Evolutionary conservation across 31 red algal species (phyloP).

Genomic region (Odonthalia washingtoniensis): DNA sequence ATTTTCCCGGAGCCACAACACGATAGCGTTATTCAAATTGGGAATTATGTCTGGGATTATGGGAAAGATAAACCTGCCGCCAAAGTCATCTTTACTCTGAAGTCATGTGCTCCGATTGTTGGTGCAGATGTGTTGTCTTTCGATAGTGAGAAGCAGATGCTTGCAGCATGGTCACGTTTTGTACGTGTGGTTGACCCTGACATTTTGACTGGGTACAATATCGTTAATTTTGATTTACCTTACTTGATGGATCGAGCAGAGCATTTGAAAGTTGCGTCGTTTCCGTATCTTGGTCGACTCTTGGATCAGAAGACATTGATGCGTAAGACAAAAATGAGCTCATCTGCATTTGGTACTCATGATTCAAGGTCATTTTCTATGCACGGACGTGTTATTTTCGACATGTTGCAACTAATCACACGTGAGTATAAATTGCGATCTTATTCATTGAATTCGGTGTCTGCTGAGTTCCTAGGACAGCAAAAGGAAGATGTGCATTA

Average conservation of each 20-base stretch:
- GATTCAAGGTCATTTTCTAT: slow-evolving; percentile 88
- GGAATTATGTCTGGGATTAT: slow-evolving; percentile 91
- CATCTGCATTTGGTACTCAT: slow-evolving; percentile 96
- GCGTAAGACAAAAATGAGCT: slow-evolving; percentile 88
- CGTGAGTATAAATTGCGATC: slow-evolving; percentile 98
- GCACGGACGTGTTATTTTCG: slow-evolving; percentile 95
- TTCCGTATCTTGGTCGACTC: slow-evolving; percentile 91
- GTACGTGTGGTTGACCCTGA: slow-evolving; percentile 86
- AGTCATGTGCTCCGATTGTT: slow-evolving; percentile 87
- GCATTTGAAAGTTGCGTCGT: slow-evolving; percentile 59
- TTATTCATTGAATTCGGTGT: slow-evolving; percentile 99
- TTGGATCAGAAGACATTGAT: slow-evolving; percentile 66
- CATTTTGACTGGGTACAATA: slow-evolving; percentile 99
- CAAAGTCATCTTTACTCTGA: slow-evolving; percentile 94
- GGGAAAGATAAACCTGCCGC: slow-evolving; percentile 56
- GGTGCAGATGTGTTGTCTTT: slow-evolving; percentile 88
- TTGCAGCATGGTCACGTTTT: slow-evolving; percentile 90
- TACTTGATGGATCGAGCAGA: slow-evolving; percentile 96
- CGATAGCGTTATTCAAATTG: slow-evolving; percentile 99
- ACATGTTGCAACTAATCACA: slow-evolving; percentile 98
- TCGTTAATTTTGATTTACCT: slow-evolving; percentile 99
- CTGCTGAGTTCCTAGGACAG: slow-evolving; percentile 95
- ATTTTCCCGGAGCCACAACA: slow-evolving; percentile 97
- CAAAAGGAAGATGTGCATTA: slow-evolving; percentile 99
- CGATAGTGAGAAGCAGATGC: slow-evolving; percentile 75